Base-by-base conservation (phyloP, 805 yeast species). In the Myxozyma neglecta region DNA sequence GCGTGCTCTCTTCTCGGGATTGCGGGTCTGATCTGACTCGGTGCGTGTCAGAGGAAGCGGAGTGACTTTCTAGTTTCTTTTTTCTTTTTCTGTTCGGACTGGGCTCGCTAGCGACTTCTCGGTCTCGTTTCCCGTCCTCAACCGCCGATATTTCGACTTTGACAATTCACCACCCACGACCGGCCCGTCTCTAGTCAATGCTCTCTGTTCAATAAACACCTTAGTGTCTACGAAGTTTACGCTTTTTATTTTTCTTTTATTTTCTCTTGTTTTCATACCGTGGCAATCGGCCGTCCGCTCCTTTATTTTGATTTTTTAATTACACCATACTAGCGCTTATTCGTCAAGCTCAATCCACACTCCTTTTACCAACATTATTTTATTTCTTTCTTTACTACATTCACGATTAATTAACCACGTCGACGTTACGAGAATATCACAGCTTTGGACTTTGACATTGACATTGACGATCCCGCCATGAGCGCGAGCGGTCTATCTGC, bases 201-300 rank as follows among this genome's bases (percentile, higher is more conserved):
- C 29, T 24, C 29, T 24, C 29, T 24, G 29, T 24, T 24, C n/a
- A n/a, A n/a, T 39, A 39, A 4, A 11, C 42, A 11, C 42, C 3
- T 39, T 39, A 11, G 13, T 11, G 42, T 13, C 42, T 39, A 4
- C 42, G 6, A 11, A 39, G 6, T 16, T n/a, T 42, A 42, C n/a
- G 42, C 42, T 7, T 14, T 39, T 18, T 20, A 3, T 5, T 35
- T 40, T 18, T 52, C 47, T 29, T 48, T n/a, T 32, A 18, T 32
- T 29, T 18, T 35, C 6, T 29, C 14, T 20, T 36, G 18, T n/a
- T 18, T 34, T 16, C 4, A 40, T n/a, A 42, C 42, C 29, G 20
- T 44, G 29, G 6, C 32, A 37, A 40, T 44, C 44, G 34, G 37
- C 49, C 55, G 56, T 56, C 54, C 55, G 24, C 45, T 56, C 56